Evolutionary conservation across 2,329 filamentous ascomycete genomes (phyloP), one percentile per base, ranked within the genome.

Genomic region (Coccinonectria pachysandricola): DNA sequence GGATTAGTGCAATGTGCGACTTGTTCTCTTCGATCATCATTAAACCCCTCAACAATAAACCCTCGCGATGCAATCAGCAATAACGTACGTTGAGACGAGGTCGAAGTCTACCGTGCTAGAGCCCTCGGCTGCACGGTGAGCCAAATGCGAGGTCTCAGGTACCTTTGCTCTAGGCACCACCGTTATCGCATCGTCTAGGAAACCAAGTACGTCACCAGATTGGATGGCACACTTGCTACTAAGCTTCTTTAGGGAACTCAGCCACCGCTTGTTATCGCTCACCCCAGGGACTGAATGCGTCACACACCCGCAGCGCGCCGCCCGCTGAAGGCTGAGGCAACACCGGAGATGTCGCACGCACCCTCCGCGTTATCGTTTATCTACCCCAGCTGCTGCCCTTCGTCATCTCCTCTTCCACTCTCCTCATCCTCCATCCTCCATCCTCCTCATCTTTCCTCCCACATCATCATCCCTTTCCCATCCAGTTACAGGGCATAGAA

Each of bases 161-260:
- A 43, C 36, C 44, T 35, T 22, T 15, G 26, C 23, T 28, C 27
- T 25, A 34, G 26, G 30, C 26, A 28, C 21, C 45, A 35, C 39
- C 39, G 43, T 51, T 51, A 51, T 52, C 49, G 49, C 42, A 53
- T 53, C 45, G 49, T 41, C 45, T 40, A 31, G 44, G 49, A 34
- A 45, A 52, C 49, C 32, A 34, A 28, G 25, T 24, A 24, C 26
- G 31, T 34, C 36, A 44, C 40, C 29, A 33, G 33, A 45, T 44
- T 50, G 41, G 41, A 23, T 29, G 25, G 30, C 22, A 23, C 14
- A 24, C 7, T 14, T 7, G 0, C 11, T 28, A 27, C 45, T 48
- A 48, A 34, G 12, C 45, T 32, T n/a, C 7, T 10, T 26, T 37
- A 26, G 12, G 41, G 40, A 9, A 11, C 36, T 39, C 41, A 43